Percentiles rank a stretch among this genome's conserved stretches.
Conservation (phyloP, 2,329 filamentous ascomycete species). For the Colletotrichum sp. region DNA sequence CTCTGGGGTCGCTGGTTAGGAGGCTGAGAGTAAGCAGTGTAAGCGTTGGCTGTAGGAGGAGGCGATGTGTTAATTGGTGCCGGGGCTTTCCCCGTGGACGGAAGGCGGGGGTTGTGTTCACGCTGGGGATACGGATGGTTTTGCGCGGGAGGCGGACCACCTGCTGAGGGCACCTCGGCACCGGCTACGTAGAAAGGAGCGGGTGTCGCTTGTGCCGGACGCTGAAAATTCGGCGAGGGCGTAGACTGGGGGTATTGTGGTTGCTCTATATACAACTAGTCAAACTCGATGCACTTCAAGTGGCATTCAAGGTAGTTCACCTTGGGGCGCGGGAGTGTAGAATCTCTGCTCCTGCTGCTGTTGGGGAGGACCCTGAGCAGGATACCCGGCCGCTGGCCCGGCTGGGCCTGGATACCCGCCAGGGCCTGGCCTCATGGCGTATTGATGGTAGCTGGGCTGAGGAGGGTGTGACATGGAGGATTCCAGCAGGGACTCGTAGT, state of each 20-base stretch:
- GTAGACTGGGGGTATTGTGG: constrained; percentile 52
- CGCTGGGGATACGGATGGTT: constrained; percentile 57
- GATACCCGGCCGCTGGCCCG: constrained; percentile 36
- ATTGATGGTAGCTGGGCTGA: constrained; percentile 77
- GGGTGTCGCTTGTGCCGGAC: constrained; percentile 51
- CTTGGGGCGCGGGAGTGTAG: constrained; percentile 67
- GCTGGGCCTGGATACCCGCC: constrained; percentile 44
- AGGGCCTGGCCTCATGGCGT: constrained; percentile 57
- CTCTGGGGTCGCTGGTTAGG: constrained; percentile 65
- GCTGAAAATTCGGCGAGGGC: constrained; percentile 60
- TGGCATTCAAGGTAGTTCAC: constrained; percentile 33
- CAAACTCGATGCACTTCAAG: constrained; percentile 18
- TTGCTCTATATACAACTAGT: constrained; percentile 42
- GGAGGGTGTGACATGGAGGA: constrained; percentile 96
- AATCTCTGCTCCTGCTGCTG: constrained; percentile 54
- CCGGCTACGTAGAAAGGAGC: constrained; percentile 73
- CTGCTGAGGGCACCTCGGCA: constrained; percentile 53
- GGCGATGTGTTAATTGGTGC: constrained; percentile 57
- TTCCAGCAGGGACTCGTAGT: constrained; percentile 96
- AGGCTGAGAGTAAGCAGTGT: constrained; percentile 53
- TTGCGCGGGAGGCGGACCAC: constrained; percentile 28
- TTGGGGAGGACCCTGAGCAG: constrained; percentile 46
- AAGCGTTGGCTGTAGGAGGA: constrained; percentile 53
- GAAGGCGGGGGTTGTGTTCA: constrained; percentile 53
- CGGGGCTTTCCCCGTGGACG: constrained; percentile 51